phyloP scores from a whole-genome alignment of 2,329 filamentous ascomycete genomes.

The Daldinia sp. region DNA sequence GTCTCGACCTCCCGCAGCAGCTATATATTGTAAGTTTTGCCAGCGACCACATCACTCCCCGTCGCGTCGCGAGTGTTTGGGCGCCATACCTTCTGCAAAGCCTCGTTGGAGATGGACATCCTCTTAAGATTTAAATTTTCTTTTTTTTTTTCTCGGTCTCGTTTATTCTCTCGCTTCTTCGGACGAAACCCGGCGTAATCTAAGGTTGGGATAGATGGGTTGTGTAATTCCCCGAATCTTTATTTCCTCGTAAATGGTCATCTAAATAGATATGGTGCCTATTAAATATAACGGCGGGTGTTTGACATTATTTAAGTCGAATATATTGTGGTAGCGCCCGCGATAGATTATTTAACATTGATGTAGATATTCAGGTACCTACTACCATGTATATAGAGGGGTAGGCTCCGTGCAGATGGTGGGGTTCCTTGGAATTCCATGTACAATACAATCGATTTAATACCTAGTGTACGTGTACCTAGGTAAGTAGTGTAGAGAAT shows the following conservation, averaged over 20 bases:
- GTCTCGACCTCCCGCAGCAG: constrained; percentile 92
- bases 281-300: neutral
- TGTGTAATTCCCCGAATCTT: neutral
- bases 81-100: constrained; percentile 82
- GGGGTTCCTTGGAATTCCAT: too few relatives aligned
- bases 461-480: too few relatives aligned
- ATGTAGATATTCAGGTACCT: too few relatives aligned
- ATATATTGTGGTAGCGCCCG: neutral
- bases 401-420: neutral
- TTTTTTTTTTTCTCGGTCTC: constrained; percentile 20
- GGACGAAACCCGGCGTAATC: neutral
- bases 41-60: constrained; percentile 7
- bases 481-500: too few relatives aligned
- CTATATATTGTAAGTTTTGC: constrained; percentile 55
- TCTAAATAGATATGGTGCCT: neutral
- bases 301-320: neutral
- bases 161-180: constrained; percentile 5
- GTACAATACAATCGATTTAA: neutral
- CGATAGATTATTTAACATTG: too few relatives aligned
- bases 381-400: neutral
- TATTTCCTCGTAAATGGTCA: neutral
- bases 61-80: neutral
- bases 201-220: neutral
- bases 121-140: constrained; percentile 1
- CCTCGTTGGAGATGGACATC: constrained; percentile 95